Conservation (phyloP, 2,329 filamentous ascomycete species). For the Metarhizium album region DNA sequence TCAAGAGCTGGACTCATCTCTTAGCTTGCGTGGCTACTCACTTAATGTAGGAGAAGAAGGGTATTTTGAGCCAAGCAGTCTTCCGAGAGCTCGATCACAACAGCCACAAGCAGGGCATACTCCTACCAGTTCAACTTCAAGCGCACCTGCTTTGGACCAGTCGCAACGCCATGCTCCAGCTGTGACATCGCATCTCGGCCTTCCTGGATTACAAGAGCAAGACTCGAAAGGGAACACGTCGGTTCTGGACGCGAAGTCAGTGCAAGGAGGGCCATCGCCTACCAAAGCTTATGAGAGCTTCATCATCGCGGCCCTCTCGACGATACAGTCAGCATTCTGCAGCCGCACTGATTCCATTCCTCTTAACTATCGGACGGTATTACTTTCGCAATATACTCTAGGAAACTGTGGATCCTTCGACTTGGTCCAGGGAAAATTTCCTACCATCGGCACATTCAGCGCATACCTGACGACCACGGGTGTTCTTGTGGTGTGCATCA, state of each 20-base stretch:
- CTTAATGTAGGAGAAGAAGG: slow-evolving; percentile 39
- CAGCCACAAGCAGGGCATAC: slow-evolving; percentile 31
- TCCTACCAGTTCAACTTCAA: slow-evolving; percentile 35
- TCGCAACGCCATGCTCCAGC: slow-evolving; percentile 14
- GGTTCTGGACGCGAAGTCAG: slow-evolving; percentile 12
- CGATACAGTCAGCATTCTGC: slow-evolving; percentile 40
- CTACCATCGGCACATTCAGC: slow-evolving; percentile 38
- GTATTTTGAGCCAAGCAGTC: slow-evolving; percentile 35
- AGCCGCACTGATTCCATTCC: slow-evolving; percentile 36
- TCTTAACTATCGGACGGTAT: slow-evolving; percentile 40
- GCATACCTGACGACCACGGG: slow-evolving; percentile 47
- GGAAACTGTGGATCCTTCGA: slow-evolving; percentile 11
- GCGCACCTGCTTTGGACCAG: slow-evolving; percentile 28
- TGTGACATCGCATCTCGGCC: slow-evolving; percentile 7
- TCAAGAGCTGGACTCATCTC: slow-evolving; percentile 23
- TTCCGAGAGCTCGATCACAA: slow-evolving; percentile 33
- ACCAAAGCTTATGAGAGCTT: slow-evolving; percentile 43
- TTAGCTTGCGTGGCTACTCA: slow-evolving; percentile 33
- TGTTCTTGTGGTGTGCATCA: slow-evolving; percentile 38
- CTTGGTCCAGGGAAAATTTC: slow-evolving; percentile 10
- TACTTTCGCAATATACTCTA: slow-evolving; percentile 26
- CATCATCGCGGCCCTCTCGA: slow-evolving; percentile 39
- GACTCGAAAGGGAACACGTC: slow-evolving; percentile 17
- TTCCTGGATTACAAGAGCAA: slow-evolving; percentile 12
- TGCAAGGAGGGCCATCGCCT: slow-evolving; percentile 10